Evolutionary conservation across 2,329 filamentous ascomycete genomes (phyloP).

Genomic region (Delphinella strobiligena): DNA sequence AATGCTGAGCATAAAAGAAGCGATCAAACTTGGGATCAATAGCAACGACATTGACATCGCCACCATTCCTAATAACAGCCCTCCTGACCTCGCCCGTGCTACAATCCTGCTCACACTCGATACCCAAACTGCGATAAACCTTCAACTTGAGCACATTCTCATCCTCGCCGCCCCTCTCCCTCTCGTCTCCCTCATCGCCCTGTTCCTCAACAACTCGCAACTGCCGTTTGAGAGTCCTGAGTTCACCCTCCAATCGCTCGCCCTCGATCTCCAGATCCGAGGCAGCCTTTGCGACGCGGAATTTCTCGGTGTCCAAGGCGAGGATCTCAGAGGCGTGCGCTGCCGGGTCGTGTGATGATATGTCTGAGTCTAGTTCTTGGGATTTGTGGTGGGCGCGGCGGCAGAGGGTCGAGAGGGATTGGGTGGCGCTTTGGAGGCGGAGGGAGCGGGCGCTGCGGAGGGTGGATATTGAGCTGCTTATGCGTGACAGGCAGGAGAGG

Average conservation of each 20-base stretch:
- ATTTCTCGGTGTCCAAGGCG: slow-evolving; percentile 83
- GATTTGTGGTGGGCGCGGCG: slow-evolving; percentile 65
- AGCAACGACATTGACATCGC: slow-evolving; percentile 89
- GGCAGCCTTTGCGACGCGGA: slow-evolving; percentile 83
- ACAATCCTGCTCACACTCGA: slow-evolving; percentile 70
- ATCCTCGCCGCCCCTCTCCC: slow-evolving; percentile 32
- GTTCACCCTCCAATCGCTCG: slow-evolving; percentile 73
- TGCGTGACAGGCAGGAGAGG: slow-evolving; percentile 69
- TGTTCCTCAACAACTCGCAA: slow-evolving; percentile 77
- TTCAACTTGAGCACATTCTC: slow-evolving; percentile 60
- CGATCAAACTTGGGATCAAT: slow-evolving; percentile 72
- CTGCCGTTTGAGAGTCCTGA: slow-evolving; percentile 60
- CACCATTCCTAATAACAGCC: slow-evolving; percentile 75
- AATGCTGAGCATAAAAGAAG: slow-evolving; percentile 90
- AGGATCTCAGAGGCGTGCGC: slow-evolving; percentile 77
- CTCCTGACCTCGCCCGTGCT: slow-evolving; percentile 70
- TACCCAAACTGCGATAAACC: slow-evolving; percentile 81
- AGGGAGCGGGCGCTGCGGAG: slow-evolving; percentile 76
- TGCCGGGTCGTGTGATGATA: slow-evolving; percentile 61
- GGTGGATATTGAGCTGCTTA: slow-evolving; percentile 70
- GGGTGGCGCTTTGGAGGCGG: slow-evolving; percentile 40
- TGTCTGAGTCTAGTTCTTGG: slow-evolving; percentile 65
- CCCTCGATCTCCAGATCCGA: slow-evolving; percentile 85
- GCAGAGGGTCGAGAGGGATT: slow-evolving; percentile 44
- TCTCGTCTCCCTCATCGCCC: slow-evolving; percentile 63